phyloP scores from a whole-genome alignment of 345 rosid genomes.

The Eucalyptus grandis region DNA sequence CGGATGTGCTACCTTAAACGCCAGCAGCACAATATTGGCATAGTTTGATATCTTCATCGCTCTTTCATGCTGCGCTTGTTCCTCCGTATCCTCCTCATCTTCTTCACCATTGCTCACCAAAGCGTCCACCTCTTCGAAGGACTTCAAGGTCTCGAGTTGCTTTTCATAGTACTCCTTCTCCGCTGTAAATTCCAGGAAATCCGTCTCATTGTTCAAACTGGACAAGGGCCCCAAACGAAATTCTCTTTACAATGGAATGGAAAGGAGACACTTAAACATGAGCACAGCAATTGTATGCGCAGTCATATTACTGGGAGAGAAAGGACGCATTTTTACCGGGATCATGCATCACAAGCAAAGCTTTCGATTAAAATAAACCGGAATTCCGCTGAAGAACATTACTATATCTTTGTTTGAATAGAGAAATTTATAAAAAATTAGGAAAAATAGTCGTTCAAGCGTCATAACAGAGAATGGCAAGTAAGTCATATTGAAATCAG shows the following conservation, averaged over 20 bases:
- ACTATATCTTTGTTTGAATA: background rate
- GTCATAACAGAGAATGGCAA: background rate
- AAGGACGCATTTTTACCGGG: background rate
- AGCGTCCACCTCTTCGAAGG: conserved; percentile 71
- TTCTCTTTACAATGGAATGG: background rate
- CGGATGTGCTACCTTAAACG: conserved; percentile 39
- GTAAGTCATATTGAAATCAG: background rate
- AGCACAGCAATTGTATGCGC: background rate
- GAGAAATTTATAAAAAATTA: background rate
- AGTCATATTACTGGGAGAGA: background rate
- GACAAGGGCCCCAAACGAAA: background rate
- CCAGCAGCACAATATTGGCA: conserved; percentile 62
- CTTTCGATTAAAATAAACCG: background rate
- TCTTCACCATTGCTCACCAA: conserved; percentile 1
- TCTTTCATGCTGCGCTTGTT: conserved; percentile 37
- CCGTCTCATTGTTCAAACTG: background rate
- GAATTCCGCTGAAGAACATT: background rate
- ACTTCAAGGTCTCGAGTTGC: conserved; percentile 61
- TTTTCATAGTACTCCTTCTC: conserved; percentile 68
- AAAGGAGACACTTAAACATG: background rate
- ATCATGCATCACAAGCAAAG: background rate
- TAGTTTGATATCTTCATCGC: conserved; percentile 80
- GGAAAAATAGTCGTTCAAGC: background rate
- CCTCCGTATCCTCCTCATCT: conserved; percentile 18
- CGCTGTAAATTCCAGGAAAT: conserved; percentile 7